Percentiles rank a stretch among this genome's conserved stretches.
These are phyloP conservation scores for Monilinia vaccinii-corymbosi DNA, from an alignment of 2,329 filamentous ascomycete genomes.

Conservation along the genomic window DNA sequence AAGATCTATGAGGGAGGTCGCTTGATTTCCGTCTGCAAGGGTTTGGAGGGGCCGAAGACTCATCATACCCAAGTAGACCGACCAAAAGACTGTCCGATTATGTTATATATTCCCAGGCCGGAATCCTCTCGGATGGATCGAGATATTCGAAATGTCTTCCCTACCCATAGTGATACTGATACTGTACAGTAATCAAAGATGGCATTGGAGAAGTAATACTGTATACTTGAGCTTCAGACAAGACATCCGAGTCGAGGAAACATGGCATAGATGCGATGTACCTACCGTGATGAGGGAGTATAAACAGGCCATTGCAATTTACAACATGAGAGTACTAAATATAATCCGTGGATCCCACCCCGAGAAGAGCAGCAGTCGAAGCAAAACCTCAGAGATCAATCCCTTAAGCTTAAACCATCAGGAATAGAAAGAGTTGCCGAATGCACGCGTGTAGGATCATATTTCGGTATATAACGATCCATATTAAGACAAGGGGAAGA, in stretches of 20 bases:
- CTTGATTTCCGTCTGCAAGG: not conserved
- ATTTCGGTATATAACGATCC: not conserved
- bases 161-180: conserved; percentile 17
- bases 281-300: not conserved
- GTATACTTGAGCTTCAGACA: not conserved
- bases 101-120: conserved; percentile 13
- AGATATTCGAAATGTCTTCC: conserved; percentile 17
- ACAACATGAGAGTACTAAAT: not conserved
- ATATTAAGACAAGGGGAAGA: not conserved
- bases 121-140: not conserved
- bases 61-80: not conserved
- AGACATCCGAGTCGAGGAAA: not conserved
- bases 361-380: not conserved
- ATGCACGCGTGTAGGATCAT: not conserved
- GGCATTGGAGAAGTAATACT: conserved; percentile 4
- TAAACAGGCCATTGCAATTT: not conserved
- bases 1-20: not conserved
- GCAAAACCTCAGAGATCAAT: not conserved
- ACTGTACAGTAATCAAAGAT: conserved; percentile 8
- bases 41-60: not conserved
- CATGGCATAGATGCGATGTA: conserved; percentile 8
- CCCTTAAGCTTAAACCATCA: not conserved
- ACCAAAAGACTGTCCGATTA: conserved; percentile 15
- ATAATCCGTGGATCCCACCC: not conserved
- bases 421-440: not conserved